Evolutionary conservation across 176 grass and related monocot genomes (phyloP), one percentile per base, ranked within the genome.

Genomic region (Carex scoparia): DNA sequence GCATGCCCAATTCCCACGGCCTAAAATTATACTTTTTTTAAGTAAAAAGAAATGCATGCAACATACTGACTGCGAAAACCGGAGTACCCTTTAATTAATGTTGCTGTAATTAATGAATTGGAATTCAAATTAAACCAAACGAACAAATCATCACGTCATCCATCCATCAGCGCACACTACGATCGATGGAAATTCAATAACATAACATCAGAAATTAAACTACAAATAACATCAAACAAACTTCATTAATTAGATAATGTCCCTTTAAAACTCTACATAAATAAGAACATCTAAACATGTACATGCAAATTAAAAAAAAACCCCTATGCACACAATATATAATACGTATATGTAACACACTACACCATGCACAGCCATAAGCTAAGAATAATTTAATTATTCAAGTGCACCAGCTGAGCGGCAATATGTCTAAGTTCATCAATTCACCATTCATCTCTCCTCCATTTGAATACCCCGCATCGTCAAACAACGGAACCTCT

Each of bases 401-500:
- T 83, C 40, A 83, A 83, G 35, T 83, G 63, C 81, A 83, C 81
- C 81, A 83, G 32, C 19, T 7, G 5, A 69, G 63, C 4, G 61
- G 63, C 63, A 67, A 69, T 18, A 67, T 2, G 11, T 83, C 81
- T 2, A 83, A 83, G 65, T 67, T 83, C 81, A 83, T 83, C 27
- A 83, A 67, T 53, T 83, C 81, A 14, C 62, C 81, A 18, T 53
- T 55, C 81, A 83, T 67, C 42, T 69, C 46, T 10, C 63, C 19
- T 10, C 63, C 19, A 4, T 37, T 61, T 32, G 23, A 54, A 54
- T 54, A 83, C 49, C 44, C 69, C 0, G 32, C 64, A 2, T 97
- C 94, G 56, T 90, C 88, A 18, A 97, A 87, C 4, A 89, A 90
- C 1, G 93, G 83, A 79, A 95, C 93, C 62, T 95, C 87, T 65